Percentiles rank a stretch among this genome's conserved stretches.
These are phyloP conservation scores for Paralagenidium karlingii DNA, from an alignment of 352 stramenopile species.

Conservation along the genomic window DNA sequence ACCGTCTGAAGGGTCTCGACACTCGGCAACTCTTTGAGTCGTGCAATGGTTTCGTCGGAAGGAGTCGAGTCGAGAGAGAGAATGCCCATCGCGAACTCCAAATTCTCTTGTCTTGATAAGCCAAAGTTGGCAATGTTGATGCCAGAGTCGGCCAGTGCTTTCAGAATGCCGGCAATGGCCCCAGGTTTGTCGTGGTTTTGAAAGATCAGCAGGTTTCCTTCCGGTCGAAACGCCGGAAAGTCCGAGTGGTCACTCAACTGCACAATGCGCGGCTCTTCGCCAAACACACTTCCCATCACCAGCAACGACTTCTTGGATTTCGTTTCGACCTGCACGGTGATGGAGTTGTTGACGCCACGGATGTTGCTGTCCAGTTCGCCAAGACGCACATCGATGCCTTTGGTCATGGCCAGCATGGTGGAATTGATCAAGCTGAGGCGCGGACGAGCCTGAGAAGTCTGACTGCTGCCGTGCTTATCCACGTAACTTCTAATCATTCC, in stretches of 20 bases:
- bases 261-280: constrained; percentile 66
- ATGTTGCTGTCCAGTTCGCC: constrained; percentile 27
- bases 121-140: constrained; percentile 83
- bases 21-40: constrained; percentile 41
- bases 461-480: constrained; percentile 4
- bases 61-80: constrained; percentile 50
- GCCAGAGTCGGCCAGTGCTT: constrained; percentile 43
- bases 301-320: constrained; percentile 35
- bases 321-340: constrained; percentile 60
- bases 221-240: constrained; percentile 67
- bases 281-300: constrained; percentile 73
- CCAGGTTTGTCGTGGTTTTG: constrained; percentile 74
- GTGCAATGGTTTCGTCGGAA: constrained; percentile 35
- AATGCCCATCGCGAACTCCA: constrained; percentile 54
- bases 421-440: constrained; percentile 51
- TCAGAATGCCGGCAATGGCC: constrained; percentile 61
- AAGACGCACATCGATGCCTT: constrained; percentile 65
- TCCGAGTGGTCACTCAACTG: constrained; percentile 75
- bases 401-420: constrained; percentile 51
- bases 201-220: constrained; percentile 71
- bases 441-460: constrained; percentile 1
- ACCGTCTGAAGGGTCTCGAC: constrained; percentile 61
- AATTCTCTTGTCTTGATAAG: constrained; percentile 47
- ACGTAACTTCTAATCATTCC: constrained; percentile 37
- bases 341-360: constrained; percentile 46